Base-by-base conservation (phyloP, 306 rosid genomes). In the Sicyos baderoa region DNA sequence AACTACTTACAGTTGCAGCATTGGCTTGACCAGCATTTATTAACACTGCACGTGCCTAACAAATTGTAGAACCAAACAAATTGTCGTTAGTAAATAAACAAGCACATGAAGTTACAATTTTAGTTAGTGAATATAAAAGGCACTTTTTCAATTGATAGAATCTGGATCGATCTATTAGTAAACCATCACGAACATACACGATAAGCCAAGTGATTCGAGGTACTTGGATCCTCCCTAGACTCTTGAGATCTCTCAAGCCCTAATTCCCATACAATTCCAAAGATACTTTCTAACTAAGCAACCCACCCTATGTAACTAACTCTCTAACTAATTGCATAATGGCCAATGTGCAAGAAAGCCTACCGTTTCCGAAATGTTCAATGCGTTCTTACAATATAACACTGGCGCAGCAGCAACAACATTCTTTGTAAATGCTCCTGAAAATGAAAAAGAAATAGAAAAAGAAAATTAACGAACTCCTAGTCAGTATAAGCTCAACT, bases 341-440 rank as follows among this genome's bases (percentile, higher is more conserved):
- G n/a, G n/a, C n/a, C n/a, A 6, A 7, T n/a, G 9, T 59, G 63
- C 42, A 25, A 59, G 50, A 62, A 2, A 13, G 18, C 81, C 74
- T 77, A 92, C 98, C 35, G 89, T 92, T 74, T 82, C 63, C 19
- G 87, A 86, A 70, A 76, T 45, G 50, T 83, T 77, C 12, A 89
- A 69, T 1, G 55, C 69, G 19, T 35, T 73, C 79, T 86, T 86
- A 81, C 97, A 90, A 79, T 86, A 90, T n/a, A 93, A 70, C 23
- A 93, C 97, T 0, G 99, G 99, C 10, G 99, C 99, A 72, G 99
- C 97, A 7, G 97, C 96, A 62, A 93, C 99, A 79, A 86, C 87
- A 74, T 93, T 93, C 45, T 87, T 86, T 0, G 98, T 93, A 78
- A 93, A 93, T n/a, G 86, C 76, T 17, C 96, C 98, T 92, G 76